Percentiles rank a stretch among this genome's conserved stretches.
Evolutionary conservation across 2,329 filamentous ascomycete genomes (phyloP).

Genomic region (Cladophialophora exuberans): DNA sequence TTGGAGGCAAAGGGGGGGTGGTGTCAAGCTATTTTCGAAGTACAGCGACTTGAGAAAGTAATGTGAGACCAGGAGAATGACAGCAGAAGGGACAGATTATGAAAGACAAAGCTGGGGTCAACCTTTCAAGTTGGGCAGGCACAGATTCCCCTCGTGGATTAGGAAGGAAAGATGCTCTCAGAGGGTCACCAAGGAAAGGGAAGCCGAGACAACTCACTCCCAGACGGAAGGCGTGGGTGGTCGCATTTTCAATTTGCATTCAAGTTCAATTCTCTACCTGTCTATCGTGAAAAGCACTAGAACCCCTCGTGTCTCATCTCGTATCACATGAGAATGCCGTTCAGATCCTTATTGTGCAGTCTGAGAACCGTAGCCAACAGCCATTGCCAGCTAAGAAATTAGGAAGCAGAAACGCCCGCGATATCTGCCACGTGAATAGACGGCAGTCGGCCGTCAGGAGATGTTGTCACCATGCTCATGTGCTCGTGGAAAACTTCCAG

Average conservation of each 20-base stretch:
- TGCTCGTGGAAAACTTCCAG: conserved; percentile 19
- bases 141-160: too few species aligned
- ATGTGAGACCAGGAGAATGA: too few species aligned
- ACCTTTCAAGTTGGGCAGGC: too few species aligned
- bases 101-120: too few species aligned
- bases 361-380: conserved; percentile 31
- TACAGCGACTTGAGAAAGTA: too few species aligned
- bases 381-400: conserved; percentile 27
- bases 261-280: conserved; percentile 26
- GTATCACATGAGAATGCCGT: conserved; percentile 31
- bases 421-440: conserved; percentile 22
- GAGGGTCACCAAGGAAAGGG: background rate
- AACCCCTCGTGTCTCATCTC: conserved; percentile 27
- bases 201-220: background rate
- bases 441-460: conserved; percentile 20
- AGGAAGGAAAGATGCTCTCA: too few species aligned
- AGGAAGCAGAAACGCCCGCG: conserved; percentile 28
- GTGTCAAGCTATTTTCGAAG: background rate
- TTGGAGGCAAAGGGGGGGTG: background rate
- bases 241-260: conserved; percentile 14
- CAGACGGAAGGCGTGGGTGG: background rate
- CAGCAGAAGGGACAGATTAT: too few species aligned
- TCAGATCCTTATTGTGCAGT: conserved; percentile 26
- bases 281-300: conserved; percentile 29
- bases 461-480: conserved; percentile 30